A percentile compares a stretch with the other conserved stretches of the same genome.
These are phyloP conservation scores for Suhomyces choctaworum DNA, from an alignment of 1,139 yeast species.

Conservation along the genomic window DNA sequence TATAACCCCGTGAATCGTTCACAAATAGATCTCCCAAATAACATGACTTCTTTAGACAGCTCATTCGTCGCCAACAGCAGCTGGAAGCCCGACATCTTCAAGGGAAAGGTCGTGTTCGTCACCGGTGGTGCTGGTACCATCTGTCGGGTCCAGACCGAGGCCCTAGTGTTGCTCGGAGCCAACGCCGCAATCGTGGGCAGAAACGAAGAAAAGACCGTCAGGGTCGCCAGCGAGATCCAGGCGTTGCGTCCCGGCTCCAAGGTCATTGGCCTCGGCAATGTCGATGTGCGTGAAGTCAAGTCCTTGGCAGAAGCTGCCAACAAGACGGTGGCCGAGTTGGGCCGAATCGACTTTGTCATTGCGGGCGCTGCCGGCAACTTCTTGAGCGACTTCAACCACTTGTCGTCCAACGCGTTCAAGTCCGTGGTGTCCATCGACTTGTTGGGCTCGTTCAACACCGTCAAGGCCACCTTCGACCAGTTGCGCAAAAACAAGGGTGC, in stretches of 20 bases:
- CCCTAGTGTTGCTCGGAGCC: conserved; percentile 78
- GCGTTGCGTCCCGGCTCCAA: conserved; percentile 56
- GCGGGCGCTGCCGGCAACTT: conserved; percentile 98
- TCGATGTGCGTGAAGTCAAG: conserved; percentile 73
- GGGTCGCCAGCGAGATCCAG: conserved; percentile 66
- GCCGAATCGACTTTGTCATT: conserved; percentile 77
- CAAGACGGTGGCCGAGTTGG: conserved; percentile 62
- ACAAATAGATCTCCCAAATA: neutral
- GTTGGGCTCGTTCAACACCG: conserved; percentile 83
- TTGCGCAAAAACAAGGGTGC: conserved; percentile 66
- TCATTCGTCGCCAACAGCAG: conserved; percentile 27
- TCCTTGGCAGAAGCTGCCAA: conserved; percentile 63
- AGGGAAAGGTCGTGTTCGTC: conserved; percentile 82
- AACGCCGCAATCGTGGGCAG: conserved; percentile 85
- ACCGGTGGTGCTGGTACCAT: conserved; percentile 97
- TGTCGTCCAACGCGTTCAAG: conserved; percentile 83
- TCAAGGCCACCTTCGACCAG: conserved; percentile 72
- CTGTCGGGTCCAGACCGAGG: conserved; percentile 84
- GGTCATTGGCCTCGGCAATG: conserved; percentile 65
- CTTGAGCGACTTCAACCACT: conserved; percentile 71
- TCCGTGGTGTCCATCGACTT: conserved; percentile 83
- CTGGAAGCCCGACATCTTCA: conserved; percentile 64
- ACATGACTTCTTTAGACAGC: conserved; percentile 27
- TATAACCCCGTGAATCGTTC: conserved; percentile 2
- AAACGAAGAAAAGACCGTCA: conserved; percentile 59